These are phyloP conservation scores for Schizosaccharomyces japonicus DNA, from an alignment of 805 yeast species.

Conservation along the genomic window DNA sequence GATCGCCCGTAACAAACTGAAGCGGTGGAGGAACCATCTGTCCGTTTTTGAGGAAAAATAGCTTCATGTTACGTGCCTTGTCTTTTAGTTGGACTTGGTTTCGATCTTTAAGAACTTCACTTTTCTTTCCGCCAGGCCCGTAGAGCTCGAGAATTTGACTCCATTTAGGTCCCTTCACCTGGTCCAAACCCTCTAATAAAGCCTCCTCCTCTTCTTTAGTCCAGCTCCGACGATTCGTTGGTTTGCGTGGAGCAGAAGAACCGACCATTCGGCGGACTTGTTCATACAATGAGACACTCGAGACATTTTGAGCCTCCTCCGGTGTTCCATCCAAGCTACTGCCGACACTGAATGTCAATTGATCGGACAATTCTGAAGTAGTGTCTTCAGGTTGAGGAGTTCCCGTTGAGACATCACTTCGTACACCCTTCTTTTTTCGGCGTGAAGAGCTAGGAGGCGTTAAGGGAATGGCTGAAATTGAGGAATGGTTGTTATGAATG, in stretches of 20 bases:
- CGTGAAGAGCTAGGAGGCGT: neutral
- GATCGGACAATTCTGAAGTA: neutral
- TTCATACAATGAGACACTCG: neutral
- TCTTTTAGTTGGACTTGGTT: constrained; percentile 84
- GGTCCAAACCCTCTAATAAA: constrained; percentile 50
- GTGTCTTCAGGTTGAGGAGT: neutral
- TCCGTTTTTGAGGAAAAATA: constrained; percentile 55
- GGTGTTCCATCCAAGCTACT: neutral
- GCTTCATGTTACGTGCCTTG: constrained; percentile 88
- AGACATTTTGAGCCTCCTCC: neutral
- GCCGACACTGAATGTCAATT: neutral
- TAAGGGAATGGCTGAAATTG: constrained; percentile 1
- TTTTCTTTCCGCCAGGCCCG: constrained; percentile 78
- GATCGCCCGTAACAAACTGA: constrained; percentile 64
- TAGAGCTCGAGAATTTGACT: constrained; percentile 66
- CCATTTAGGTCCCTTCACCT: constrained; percentile 77
- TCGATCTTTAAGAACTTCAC: constrained; percentile 66
- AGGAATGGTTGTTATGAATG: neutral
- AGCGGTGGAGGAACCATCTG: constrained; percentile 60
- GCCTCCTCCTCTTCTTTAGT: constrained; percentile 72
- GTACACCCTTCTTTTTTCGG: neutral
- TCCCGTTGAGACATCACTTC: neutral
- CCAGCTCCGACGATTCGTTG: constrained; percentile 44
- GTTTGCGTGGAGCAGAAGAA: neutral
- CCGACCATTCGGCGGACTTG: neutral